Evolutionary conservation across 75 land plant species (phyloP), one percentile per base, ranked within the genome.

Genomic region (Azolla pinnata): DNA sequence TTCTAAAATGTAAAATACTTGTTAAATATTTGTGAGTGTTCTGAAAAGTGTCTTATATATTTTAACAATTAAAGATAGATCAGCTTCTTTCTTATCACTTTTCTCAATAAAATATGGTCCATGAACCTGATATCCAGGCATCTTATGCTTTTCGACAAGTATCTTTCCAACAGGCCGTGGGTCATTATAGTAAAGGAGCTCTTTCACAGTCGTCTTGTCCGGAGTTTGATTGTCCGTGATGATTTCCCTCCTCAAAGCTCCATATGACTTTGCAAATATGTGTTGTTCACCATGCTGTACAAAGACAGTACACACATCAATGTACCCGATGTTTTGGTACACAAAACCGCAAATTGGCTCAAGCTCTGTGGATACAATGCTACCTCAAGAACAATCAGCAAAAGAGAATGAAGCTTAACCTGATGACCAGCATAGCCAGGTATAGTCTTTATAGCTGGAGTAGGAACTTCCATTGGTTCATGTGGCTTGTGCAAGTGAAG

Each of bases 371-470:
- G n/a, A n/a, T n/a, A n/a, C n/a, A n/a, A n/a, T n/a, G n/a, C n/a
- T n/a, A n/a, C n/a, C n/a, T n/a, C n/a, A n/a, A n/a, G n/a, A n/a
- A n/a, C n/a, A n/a, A n/a, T n/a, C n/a, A n/a, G n/a, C n/a, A n/a
- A n/a, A n/a, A n/a, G n/a, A n/a, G n/a, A 38, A 57, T 19, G 10
- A 31, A 19, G 24, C 10, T 17, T 30, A 17, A 63, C 65, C 65
- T 63, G 53, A 33, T 63, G 65, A 8, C 65, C 65, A 8, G 65
- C 51, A 46, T 63, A 63, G 12, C 65, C 65, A 8, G 65, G 65
- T 16, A 63, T 47, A 1, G 58, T 48, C 14, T 31, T 42, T n/a
- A 63, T 48, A 9, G 47, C 65, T 31, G 65, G 65, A 2, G 29
- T 42, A 17, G 47, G 51, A 4, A 63, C 19, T 46, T 46, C 33